Conservation (phyloP, 1,139 yeast genomes). For the Nakaseomyces kungkrabaensis region DNA sequence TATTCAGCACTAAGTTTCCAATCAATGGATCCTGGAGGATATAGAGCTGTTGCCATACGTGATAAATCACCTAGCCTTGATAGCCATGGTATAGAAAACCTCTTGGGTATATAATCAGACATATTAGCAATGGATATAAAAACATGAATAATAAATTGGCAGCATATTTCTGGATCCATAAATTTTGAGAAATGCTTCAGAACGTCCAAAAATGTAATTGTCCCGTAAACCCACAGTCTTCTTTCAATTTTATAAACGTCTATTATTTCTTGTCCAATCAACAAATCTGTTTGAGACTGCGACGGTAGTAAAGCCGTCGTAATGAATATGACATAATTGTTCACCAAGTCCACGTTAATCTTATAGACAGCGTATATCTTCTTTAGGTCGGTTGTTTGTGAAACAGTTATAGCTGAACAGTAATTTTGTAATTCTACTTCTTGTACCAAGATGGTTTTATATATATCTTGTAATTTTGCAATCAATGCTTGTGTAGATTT, state of each 20-base stretch:
- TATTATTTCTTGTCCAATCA: slow-evolving; percentile 55
- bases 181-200: slow-evolving; percentile 56
- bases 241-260: slow-evolving; percentile 68
- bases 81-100: slow-evolving; percentile 56
- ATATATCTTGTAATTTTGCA: slow-evolving; percentile 61
- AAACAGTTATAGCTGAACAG: slow-evolving; percentile 37
- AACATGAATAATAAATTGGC: slow-evolving; percentile 34
- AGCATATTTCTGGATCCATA: slow-evolving; percentile 35
- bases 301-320: slow-evolving; percentile 64
- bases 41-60: slow-evolving; percentile 73
- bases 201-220: slow-evolving; percentile 71
- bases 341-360: slow-evolving; percentile 52
- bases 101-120: slow-evolving; percentile 39
- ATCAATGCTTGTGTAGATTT: slow-evolving; percentile 62
- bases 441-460: slow-evolving; percentile 53
- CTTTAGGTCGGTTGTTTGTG: slow-evolving; percentile 43
- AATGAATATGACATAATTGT: slow-evolving; percentile 60
- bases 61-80: slow-evolving; percentile 72
- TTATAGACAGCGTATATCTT: slow-evolving; percentile 66
- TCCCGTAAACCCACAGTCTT: slow-evolving; percentile 76
- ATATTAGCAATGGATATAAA: slow-evolving; percentile 38
- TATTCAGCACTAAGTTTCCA: slow-evolving; percentile 72
- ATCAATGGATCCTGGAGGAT: slow-evolving; percentile 65
- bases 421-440: slow-evolving; percentile 64
- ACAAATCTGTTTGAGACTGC: slow-evolving; percentile 37